These are phyloP conservation scores for Penicillium daleae DNA, from an alignment of 495 filamentous ascomycete genomes.

Conservation along the genomic window DNA sequence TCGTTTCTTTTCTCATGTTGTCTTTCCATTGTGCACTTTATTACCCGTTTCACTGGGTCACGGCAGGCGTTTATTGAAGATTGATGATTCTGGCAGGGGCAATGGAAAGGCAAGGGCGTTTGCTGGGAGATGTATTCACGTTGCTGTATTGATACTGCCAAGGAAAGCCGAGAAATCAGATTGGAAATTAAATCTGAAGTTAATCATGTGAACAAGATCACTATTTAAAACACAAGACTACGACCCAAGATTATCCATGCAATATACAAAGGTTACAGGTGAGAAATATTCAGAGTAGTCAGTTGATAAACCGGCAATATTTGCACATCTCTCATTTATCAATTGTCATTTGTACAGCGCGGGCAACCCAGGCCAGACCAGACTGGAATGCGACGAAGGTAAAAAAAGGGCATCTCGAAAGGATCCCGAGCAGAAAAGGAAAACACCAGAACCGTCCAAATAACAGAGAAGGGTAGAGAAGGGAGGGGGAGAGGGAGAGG, in stretches of 20 bases:
- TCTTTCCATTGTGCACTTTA: too few species aligned
- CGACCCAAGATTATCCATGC: background rate
- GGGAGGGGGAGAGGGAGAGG: background rate
- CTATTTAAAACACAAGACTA: background rate
- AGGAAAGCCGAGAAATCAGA: background rate
- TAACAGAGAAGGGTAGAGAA: background rate
- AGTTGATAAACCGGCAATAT: constrained; percentile 20
- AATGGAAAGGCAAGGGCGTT: background rate
- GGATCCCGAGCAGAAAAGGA: constrained; percentile 8
- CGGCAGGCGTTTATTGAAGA: too few species aligned
- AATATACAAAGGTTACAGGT: background rate
- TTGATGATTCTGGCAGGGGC: too few species aligned
- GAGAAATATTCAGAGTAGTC: background rate
- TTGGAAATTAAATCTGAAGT: background rate
- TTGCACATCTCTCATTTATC: constrained; percentile 30
- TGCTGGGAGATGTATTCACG: background rate
- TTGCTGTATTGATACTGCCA: too few species aligned
- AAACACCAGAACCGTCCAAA: constrained; percentile 18
- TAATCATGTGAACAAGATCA: too few species aligned
- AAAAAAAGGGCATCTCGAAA: constrained; percentile 18
- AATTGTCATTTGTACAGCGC: constrained; percentile 17
- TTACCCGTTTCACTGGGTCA: too few species aligned
- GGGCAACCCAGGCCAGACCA: background rate
- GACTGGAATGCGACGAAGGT: constrained; percentile 8
- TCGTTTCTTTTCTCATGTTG: background rate